Conservation (phyloP, 1,284 basidiomycete species). For the Apiotrichum gamsii region DNA sequence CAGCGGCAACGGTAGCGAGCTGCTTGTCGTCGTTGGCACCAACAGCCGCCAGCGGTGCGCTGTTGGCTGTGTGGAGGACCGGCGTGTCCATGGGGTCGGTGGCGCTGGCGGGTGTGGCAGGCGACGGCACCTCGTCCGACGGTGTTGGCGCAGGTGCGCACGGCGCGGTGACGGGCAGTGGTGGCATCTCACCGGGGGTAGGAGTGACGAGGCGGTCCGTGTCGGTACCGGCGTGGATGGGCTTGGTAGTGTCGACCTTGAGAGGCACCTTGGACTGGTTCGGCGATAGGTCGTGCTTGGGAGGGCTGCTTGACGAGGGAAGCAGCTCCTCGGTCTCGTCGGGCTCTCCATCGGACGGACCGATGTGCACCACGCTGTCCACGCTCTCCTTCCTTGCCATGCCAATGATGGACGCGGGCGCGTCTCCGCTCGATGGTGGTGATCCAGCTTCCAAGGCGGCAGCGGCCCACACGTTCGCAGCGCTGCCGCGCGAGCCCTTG, state of each 20-base stretch:
- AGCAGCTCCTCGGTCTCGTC: too few species aligned
- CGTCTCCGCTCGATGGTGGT: not conserved
- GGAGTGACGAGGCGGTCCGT: not conserved
- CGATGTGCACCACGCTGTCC: slow-evolving; percentile 13
- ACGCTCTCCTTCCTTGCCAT: slow-evolving; percentile 19
- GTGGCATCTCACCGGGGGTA: not conserved
- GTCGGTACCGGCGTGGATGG: not conserved
- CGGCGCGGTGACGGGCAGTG: not conserved
- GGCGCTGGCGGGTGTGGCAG: not conserved
- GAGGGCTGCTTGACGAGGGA: not conserved
- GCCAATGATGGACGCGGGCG: slow-evolving; percentile 2
- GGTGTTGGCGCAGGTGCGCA: not conserved
- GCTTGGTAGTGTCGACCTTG: not conserved
- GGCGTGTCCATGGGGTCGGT: not conserved
- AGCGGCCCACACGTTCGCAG: slow-evolving; percentile 1
- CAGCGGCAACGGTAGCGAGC: too few species aligned
- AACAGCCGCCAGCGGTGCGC: too few species aligned
- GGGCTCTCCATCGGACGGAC: not conserved
- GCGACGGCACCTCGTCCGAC: not conserved
- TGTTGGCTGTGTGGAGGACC: not conserved
- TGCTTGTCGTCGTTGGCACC: too few species aligned
- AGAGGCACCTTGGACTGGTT: not conserved
- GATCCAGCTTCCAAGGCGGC: not conserved
- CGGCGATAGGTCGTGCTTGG: not conserved
- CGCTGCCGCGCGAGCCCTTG: slow-evolving; percentile 13